These are phyloP conservation scores for Phytophthora constricta DNA, from an alignment of 352 stramenopile species.

Conservation along the genomic window DNA sequence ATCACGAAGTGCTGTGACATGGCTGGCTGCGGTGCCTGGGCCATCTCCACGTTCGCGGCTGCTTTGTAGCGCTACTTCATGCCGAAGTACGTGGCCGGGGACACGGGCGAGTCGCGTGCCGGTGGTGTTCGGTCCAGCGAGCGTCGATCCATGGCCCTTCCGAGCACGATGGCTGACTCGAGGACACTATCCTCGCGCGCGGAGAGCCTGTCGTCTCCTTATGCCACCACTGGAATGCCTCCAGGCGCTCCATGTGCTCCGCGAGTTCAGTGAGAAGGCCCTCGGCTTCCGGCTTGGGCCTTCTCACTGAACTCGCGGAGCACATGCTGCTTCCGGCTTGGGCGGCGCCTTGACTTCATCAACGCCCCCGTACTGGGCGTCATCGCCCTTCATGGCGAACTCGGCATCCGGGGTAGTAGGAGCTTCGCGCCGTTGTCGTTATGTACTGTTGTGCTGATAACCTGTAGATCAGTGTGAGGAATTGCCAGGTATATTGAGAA, in stretches of 20 bases:
- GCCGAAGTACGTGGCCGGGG: constrained; percentile 7
- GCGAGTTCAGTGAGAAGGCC: neutral
- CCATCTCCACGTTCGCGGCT: neutral
- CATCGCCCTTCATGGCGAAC: neutral
- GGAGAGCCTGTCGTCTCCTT: neutral
- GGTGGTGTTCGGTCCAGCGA: neutral
- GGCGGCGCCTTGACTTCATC: constrained; percentile 1
- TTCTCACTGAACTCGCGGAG: no score
- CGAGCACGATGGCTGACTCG: constrained; percentile 3
- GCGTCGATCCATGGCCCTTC: neutral
- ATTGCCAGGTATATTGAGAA: neutral
- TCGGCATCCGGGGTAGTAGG: constrained; percentile 6
- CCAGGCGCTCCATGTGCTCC: constrained; percentile 3
- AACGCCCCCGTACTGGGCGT: neutral
- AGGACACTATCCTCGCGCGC: neutral
- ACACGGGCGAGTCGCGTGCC: neutral
- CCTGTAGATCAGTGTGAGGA: no score
- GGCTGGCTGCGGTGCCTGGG: neutral
- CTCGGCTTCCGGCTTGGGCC: neutral
- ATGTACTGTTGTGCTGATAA: constrained; percentile 6
- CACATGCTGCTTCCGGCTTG: neutral
- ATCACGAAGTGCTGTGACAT: neutral
- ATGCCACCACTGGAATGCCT: neutral
- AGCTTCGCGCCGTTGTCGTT: neutral
- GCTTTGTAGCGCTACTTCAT: neutral